Evolutionary conservation across 805 yeast species (phyloP), one percentile per base, ranked within the genome.

Genomic region (Zygoascus bituminiphila): DNA sequence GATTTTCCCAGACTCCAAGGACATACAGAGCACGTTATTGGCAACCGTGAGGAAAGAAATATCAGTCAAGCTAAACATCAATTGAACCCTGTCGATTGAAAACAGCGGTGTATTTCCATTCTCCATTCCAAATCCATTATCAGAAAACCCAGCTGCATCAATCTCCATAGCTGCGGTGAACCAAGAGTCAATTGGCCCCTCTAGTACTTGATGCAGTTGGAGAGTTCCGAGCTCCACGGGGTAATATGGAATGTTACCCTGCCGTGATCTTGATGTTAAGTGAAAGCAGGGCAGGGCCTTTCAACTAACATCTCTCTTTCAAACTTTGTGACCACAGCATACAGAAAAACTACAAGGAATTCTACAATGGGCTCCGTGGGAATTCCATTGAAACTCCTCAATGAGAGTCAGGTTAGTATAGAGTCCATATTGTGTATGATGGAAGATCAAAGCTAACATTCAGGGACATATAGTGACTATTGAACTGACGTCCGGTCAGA

Each of bases 401-500:
- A 79, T 61, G 98, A 89, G 66, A 85, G 96, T 7, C 84, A 79
- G 58, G 75, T 71, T 57, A 23, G 53, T 38, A 20, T 41, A 20
- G 44, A 21, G 15, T n/a, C 20, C 24, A 17, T 26, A 19, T 31
- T 35, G 39, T 22, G 26, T n/a, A 7, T 20, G 14, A 15, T 14
- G 25, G 22, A 15, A 49, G 20, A 29, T 14, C 15, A 14, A 33
- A 26, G 17, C 9, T 21, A 12, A 23, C n/a, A 22, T 9, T 21
- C 35, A 82, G 72, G 96, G 97, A 43, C 98, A 91, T 62, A 70
- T 80, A 2, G 81, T 91, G 7, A 79, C 94, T 1, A 63, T 91
- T 15, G 98, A 91, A 63, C 76, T 91, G 46, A 77, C 78, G 22
- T 80, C 88, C 0, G 98, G 98, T 1, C 89, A 84, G 54, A 78